Conservation (phyloP, 169 alveolate species). For the Eimeria acervulina region DNA sequence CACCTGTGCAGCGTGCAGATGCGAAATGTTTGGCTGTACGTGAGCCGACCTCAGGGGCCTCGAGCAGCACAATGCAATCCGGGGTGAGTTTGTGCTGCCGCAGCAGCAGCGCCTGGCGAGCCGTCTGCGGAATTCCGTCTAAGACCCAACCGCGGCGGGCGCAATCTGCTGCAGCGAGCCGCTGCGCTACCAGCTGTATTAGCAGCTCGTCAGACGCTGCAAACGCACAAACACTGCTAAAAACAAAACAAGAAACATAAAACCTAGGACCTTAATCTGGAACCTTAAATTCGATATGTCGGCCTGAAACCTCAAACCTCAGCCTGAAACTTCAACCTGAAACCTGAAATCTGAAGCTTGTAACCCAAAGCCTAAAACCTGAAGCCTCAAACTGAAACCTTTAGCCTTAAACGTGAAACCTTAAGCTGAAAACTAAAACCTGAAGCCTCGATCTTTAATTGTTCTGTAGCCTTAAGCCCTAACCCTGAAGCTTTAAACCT, state of each 20-base stretch:
- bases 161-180: slow-evolving; percentile 92
- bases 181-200: slow-evolving; percentile 87
- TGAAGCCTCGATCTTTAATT: too few species aligned
- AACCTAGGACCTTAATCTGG: too few species aligned
- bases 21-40: neutral
- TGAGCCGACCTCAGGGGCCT: slow-evolving; percentile 25
- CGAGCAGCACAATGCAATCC: slow-evolving; percentile 89
- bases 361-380: too few species aligned
- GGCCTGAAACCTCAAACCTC: too few species aligned
- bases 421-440: neutral
- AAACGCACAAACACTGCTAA: neutral
- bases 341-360: neutral
- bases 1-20: neutral
- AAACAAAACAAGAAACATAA: neutral
- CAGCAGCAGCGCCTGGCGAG: slow-evolving; percentile 87
- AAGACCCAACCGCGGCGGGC: slow-evolving; percentile 92
- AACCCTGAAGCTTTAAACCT: too few species aligned
- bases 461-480: too few species aligned
- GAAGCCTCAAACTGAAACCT: too few species aligned
- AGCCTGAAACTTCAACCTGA: neutral
- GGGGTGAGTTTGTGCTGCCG: slow-evolving; percentile 89
- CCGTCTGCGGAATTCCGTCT: slow-evolving; percentile 93
- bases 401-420: neutral
- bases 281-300: too few species aligned
- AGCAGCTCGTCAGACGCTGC: slow-evolving; percentile 89